Evolutionary conservation across 2,329 filamentous ascomycete species (phyloP).

Genomic region (Aureobasidium sp.): DNA sequence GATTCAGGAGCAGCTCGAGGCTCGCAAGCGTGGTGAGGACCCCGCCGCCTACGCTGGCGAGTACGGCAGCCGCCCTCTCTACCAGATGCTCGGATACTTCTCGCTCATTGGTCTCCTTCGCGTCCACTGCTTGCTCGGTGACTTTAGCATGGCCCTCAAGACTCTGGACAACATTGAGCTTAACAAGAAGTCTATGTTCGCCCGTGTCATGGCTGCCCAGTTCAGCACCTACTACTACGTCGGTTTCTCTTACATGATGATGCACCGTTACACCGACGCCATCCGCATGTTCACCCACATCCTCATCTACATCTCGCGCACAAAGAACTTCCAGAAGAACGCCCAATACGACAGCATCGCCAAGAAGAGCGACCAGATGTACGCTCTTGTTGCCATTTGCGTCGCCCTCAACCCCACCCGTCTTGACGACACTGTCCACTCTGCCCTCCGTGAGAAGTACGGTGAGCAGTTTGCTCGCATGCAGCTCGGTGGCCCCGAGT

Average conservation of each 20-base stretch:
- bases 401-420: slow-evolving; percentile 96
- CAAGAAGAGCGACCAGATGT: slow-evolving; percentile 99
- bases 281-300: slow-evolving; percentile 99
- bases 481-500: slow-evolving; percentile 91
- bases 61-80: slow-evolving; percentile 88
- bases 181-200: slow-evolving; percentile 99
- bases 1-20: slow-evolving; percentile 93
- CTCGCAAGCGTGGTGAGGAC: slow-evolving; percentile 92
- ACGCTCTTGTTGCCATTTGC: slow-evolving; percentile 96
- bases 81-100: slow-evolving; percentile 98
- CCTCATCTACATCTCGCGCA: slow-evolving; percentile 94
- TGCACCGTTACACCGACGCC: slow-evolving; percentile 97
- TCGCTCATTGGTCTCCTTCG: slow-evolving; percentile 95
- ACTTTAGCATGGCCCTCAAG: slow-evolving; percentile 97
- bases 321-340: slow-evolving; percentile 99
- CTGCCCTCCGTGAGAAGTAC: slow-evolving; percentile 95
- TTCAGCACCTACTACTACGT: slow-evolving; percentile 99
- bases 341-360: slow-evolving; percentile 96
- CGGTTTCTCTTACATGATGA: slow-evolving; percentile 99
- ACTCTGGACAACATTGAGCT: slow-evolving; percentile 99
- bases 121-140: slow-evolving; percentile 91
- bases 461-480: slow-evolving; percentile 95
- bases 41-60: slow-evolving; percentile 81
- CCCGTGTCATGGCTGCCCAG: slow-evolving; percentile 97
- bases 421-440: slow-evolving; percentile 98